Evolutionary conservation across 495 filamentous ascomycete genomes (phyloP).

Genomic region (Darksidea phi): DNA sequence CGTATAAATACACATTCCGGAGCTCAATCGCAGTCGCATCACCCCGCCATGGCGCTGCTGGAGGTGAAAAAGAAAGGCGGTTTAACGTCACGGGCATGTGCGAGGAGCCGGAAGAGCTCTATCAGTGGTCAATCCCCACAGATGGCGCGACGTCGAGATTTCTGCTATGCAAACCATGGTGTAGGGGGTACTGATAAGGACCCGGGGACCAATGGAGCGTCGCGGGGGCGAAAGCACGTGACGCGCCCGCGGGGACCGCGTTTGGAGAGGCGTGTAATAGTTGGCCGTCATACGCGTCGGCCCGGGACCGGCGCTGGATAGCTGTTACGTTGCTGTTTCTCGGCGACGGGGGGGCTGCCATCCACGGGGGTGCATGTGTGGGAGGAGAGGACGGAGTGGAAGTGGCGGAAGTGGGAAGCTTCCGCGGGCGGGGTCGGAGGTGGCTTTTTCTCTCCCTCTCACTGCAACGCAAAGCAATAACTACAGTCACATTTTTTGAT

Average conservation of each 20-base stretch:
- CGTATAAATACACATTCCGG: constrained; percentile 12
- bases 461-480: not conserved
- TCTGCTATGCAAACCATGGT: constrained; percentile 31
- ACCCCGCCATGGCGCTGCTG: not conserved
- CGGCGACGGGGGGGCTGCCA: not conserved
- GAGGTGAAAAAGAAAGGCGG: constrained; percentile 10
- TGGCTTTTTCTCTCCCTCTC: constrained; percentile 11
- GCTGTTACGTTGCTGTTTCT: constrained; percentile 15
- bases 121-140: constrained; percentile 14
- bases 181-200: constrained; percentile 27
- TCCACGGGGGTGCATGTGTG: constrained; percentile 3
- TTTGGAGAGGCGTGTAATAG: constrained; percentile 14
- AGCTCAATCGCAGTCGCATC: constrained; percentile 9
- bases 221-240: constrained; percentile 16
- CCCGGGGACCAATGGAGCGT: constrained; percentile 11
- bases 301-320: not conserved
- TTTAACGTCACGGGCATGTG: constrained; percentile 13
- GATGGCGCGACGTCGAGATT: constrained; percentile 6
- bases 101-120: not conserved
- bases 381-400: too few species aligned
- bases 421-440: constrained; percentile 13
- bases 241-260: not conserved
- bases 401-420: constrained; percentile 1
- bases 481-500: constrained; percentile 4
- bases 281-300: constrained; percentile 27